Evolutionary conservation across 306 rosid species (phyloP), one percentile per base, ranked within the genome.

Genomic region (Hylodesmum podocarpum): DNA sequence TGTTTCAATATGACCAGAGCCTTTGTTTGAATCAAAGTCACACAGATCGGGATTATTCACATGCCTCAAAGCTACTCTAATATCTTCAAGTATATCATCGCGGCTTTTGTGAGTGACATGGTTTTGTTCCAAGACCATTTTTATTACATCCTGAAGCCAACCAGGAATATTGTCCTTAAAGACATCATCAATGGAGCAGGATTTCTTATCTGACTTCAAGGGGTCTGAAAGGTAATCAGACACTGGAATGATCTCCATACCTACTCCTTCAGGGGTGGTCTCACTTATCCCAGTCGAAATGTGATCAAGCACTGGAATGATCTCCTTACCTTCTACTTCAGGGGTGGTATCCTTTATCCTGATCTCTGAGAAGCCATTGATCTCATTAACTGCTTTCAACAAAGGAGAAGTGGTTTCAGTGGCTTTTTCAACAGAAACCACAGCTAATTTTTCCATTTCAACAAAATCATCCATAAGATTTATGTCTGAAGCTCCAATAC

Each of bases 361-460:
- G 0, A 66, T 77, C 78, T 82, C 84, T 59, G 80, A 72, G 82
- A 86, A 76, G 67, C 67, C 72, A 76, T 65, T 80, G 25, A 53
- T 75, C 67, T 84, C 87, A 66, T 72, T 49, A 62, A 65, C 78
- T 65, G 69, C 79, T 54, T 62, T 76, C 47, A 72, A 81, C 81
- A 89, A 86, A 81, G 72, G 73, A 58, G 25, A 66, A 22, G 90
- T 66, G 25, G 25, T 64, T 40, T 75, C 86, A 57, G 78, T 37
- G 64, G 62, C 70, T 63, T 84, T 91, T 57, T 89, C 90, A 40
- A 81, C 87, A 69, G 91, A 85, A 51, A 81, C 93, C 37, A 93
- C 84, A 19, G 98, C 97, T 46, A 93, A 66, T 70, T 90, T 93
- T 86, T 93, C 98, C 98, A 91, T 93, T 87, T 93, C 98, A 82